phyloP scores from a whole-genome alignment of 352 stramenopile species.

The Phytophthora ramorum region DNA sequence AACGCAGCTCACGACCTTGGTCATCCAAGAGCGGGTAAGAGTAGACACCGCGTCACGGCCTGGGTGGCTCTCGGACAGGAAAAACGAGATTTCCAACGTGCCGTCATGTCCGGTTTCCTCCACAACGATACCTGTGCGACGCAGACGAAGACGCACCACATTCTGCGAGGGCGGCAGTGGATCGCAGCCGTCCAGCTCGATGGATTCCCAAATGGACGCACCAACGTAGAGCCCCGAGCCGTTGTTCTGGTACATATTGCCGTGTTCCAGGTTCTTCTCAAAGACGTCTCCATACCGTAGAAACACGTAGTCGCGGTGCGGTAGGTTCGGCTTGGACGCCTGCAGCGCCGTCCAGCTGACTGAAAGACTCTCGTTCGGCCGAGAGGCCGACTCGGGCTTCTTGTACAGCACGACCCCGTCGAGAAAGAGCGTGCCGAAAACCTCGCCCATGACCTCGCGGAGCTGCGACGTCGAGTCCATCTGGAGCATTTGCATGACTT shows the following conservation, averaged over 20 bases:
- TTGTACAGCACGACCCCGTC: slow-evolving; percentile 81
- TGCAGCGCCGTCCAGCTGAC: slow-evolving; percentile 88
- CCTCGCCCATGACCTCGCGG: slow-evolving; percentile 81
- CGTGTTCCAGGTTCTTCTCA: slow-evolving; percentile 71
- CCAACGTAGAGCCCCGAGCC: slow-evolving; percentile 77
- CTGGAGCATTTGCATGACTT: slow-evolving; percentile 84
- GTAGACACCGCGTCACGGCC: slow-evolving; percentile 73
- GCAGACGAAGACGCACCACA: slow-evolving; percentile 79
- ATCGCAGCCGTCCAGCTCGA: slow-evolving; percentile 81
- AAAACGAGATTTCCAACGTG: slow-evolving; percentile 71
- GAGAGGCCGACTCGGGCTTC: slow-evolving; percentile 51
- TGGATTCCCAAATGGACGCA: slow-evolving; percentile 86
- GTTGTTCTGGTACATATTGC: slow-evolving; percentile 57
- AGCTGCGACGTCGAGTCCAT: slow-evolving; percentile 76
- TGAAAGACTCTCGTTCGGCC: slow-evolving; percentile 72
- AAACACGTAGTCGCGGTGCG: slow-evolving; percentile 90
- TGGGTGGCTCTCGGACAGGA: slow-evolving; percentile 76
- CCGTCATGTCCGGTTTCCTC: slow-evolving; percentile 74
- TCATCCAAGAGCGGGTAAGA: slow-evolving; percentile 85
- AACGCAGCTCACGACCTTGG: slow-evolving; percentile 81
- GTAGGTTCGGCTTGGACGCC: slow-evolving; percentile 81
- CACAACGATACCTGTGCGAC: slow-evolving; percentile 82
- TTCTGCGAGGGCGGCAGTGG: slow-evolving; percentile 79
- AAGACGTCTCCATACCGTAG: slow-evolving; percentile 83
- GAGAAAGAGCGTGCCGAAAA: slow-evolving; percentile 87